Conservation (phyloP, 805 yeast species). For the Maudiozyma pseudohumilis region DNA sequence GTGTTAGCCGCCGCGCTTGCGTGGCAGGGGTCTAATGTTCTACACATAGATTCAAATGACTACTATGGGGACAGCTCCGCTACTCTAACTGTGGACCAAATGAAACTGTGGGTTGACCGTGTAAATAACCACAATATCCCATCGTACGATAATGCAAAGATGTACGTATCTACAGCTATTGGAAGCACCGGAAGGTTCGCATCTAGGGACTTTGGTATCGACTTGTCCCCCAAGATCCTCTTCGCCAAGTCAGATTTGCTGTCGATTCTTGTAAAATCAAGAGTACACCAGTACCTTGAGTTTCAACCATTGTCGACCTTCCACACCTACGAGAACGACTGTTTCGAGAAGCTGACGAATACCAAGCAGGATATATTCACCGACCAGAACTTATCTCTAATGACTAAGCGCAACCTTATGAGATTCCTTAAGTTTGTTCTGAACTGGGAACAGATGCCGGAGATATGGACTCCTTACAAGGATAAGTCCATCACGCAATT, state of each 20-base stretch:
- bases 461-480: slow-evolving; percentile 47
- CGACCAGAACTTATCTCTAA: slow-evolving; percentile 64
- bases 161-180: slow-evolving; percentile 63
- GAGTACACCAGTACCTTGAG: slow-evolving; percentile 86
- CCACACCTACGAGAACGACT: slow-evolving; percentile 90
- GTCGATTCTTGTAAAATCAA: slow-evolving; percentile 64
- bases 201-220: slow-evolving; percentile 76
- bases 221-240: slow-evolving; percentile 74
- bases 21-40: slow-evolving; percentile 95
- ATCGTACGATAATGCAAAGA: slow-evolving; percentile 57
- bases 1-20: slow-evolving; percentile 88
- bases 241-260: slow-evolving; percentile 87
- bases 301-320: slow-evolving; percentile 81
- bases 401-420: slow-evolving; percentile 74
- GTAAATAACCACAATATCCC: slow-evolving; percentile 39
- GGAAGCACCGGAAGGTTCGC: slow-evolving; percentile 32
- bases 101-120: slow-evolving; percentile 69
- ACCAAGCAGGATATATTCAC: slow-evolving; percentile 92
- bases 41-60: slow-evolving; percentile 77
- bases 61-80: slow-evolving; percentile 88
- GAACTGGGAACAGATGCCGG: slow-evolving; percentile 51
- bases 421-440: slow-evolving; percentile 82
- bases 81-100: slow-evolving; percentile 76
- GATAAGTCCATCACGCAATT: slow-evolving; percentile 50
- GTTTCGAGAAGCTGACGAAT: slow-evolving; percentile 75